Percentiles rank a stretch among this genome's conserved stretches.
Evolutionary conservation across 768 basidiomycete genomes (phyloP).

Genomic region (Tulasnella sp.): DNA sequence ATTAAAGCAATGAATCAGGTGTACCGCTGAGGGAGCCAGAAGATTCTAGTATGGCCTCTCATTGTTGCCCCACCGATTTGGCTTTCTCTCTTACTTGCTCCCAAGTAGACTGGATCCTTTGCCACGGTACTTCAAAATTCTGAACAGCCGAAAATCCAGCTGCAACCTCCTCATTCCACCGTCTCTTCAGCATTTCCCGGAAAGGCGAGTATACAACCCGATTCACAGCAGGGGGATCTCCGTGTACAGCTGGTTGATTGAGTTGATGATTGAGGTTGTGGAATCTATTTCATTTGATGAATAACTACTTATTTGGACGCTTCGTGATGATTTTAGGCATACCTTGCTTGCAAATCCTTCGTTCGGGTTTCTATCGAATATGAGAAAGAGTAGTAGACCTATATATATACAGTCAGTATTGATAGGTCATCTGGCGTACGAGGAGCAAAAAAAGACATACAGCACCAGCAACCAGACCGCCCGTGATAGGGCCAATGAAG

Average conservation of each 20-base stretch:
- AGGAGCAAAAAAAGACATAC: not conserved
- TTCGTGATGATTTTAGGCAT: not conserved
- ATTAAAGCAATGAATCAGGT: no score
- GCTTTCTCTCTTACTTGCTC: no score
- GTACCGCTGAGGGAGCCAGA: no score
- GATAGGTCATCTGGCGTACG: not conserved
- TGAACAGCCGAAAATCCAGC: not conserved
- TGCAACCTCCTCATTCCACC: conserved; percentile 9
- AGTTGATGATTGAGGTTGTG: conserved; percentile 4
- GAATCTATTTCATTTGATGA: not conserved
- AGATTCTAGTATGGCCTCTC: no score
- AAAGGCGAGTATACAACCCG: conserved; percentile 5
- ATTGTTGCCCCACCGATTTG: no score
- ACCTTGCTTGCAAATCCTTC: conserved; percentile 4
- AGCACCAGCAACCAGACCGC: conserved; percentile 12
- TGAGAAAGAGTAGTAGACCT: conserved; percentile 15
- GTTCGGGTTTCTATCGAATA: conserved; percentile 8
- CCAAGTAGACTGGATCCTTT: no score
- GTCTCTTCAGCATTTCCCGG: conserved; percentile 8
- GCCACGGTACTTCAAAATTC: conserved; percentile 4
- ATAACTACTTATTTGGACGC: not conserved
- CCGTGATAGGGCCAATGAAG: conserved; percentile 6
- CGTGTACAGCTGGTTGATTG: not conserved
- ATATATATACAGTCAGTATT: not conserved
- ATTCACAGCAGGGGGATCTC: not conserved